Conservation (phyloP, 2,329 filamentous ascomycete genomes). For the Colletotrichum incanum region DNA sequence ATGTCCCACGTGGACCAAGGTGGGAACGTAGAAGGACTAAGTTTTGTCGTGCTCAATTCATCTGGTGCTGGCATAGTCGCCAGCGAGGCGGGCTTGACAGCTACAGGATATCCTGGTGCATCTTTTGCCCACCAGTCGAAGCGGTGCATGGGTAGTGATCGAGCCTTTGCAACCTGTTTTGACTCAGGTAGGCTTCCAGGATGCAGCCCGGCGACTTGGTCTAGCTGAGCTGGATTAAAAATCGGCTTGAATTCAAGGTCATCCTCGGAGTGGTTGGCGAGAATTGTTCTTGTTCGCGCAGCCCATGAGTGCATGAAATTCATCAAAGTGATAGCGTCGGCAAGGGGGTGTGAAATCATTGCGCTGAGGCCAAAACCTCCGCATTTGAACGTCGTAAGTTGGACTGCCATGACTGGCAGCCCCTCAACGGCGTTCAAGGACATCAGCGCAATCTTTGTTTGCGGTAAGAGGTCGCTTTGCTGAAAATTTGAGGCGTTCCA, state of each 20-base stretch:
- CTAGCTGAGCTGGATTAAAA: constrained; percentile 59
- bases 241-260: constrained; percentile 44
- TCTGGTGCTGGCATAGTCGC: constrained; percentile 46
- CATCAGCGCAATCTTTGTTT: constrained; percentile 53
- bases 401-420: constrained; percentile 53
- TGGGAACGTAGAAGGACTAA: constrained; percentile 52
- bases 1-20: constrained; percentile 62
- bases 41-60: neutral
- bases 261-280: neutral
- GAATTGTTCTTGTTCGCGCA: constrained; percentile 46
- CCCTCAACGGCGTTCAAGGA: constrained; percentile 49
- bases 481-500: constrained; percentile 55
- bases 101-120: constrained; percentile 51
- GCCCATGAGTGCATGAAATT: constrained; percentile 62
- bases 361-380: constrained; percentile 60
- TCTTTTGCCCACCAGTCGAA: constrained; percentile 63
- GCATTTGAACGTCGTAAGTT: constrained; percentile 58
- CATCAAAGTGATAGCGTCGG: constrained; percentile 61
- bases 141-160: constrained; percentile 60
- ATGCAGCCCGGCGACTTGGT: constrained; percentile 51
- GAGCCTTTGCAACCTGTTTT: constrained; percentile 49
- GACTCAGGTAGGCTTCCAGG: constrained; percentile 45
- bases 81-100: constrained; percentile 46
- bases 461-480: constrained; percentile 53
- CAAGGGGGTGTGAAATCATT: constrained; percentile 60